Evolutionary conservation across 345 rosid genomes (phyloP).

Genomic region (Populus davidiana): DNA sequence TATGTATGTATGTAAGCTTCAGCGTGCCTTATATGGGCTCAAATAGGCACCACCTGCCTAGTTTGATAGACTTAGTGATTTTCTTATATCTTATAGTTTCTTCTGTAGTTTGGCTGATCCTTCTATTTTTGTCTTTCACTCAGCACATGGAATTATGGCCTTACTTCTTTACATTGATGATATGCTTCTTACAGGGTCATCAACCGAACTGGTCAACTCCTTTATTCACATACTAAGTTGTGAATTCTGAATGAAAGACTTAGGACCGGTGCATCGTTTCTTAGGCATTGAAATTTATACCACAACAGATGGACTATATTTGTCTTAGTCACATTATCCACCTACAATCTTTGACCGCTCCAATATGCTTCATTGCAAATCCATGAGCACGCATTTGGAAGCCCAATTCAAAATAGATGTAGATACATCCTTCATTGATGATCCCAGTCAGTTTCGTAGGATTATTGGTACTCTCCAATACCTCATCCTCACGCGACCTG

Average conservation of each 20-base stretch:
- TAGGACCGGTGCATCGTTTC: no score
- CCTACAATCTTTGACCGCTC: not conserved
- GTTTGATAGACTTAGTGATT: not conserved
- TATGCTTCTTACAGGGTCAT: no score
- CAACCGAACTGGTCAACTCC: accelerated
- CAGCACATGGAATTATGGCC: accelerated
- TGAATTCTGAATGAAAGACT: no score
- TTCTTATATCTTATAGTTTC: no score
- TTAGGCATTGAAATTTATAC: no score
- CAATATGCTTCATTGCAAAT: not conserved
- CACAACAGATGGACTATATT: no score
- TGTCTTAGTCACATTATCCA: no score
- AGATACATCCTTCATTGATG: accelerated
- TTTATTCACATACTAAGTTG: no score
- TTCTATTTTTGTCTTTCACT: no score
- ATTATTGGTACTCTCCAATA: no score
- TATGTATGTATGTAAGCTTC: not conserved
- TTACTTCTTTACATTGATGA: no score
- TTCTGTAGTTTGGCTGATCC: no score
- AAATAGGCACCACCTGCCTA: not conserved
- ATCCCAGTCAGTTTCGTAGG: not conserved
- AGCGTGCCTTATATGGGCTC: not conserved
- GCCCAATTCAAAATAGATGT: accelerated
- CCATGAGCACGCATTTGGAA: not conserved
- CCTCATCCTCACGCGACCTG: accelerated